These are phyloP conservation scores for Gyrodon lividus DNA, from an alignment of 768 basidiomycete genomes.

Conservation along the genomic window DNA sequence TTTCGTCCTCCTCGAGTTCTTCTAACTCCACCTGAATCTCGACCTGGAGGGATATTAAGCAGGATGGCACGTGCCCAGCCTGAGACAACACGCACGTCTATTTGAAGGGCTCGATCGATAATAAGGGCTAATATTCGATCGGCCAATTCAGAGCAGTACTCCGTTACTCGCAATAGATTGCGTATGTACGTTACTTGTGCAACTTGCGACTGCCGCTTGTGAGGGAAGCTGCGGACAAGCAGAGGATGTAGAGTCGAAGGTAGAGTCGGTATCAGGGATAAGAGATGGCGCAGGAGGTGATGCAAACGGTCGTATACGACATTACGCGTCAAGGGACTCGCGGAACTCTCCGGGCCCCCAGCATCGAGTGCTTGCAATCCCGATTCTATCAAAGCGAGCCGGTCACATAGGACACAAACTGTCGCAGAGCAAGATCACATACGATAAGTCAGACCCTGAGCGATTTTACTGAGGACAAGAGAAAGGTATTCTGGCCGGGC, in stretches of 20 bases:
- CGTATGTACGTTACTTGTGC: slow-evolving; percentile 88
- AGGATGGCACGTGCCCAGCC: not conserved
- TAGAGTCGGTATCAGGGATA: slow-evolving; percentile 88
- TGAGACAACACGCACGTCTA: slow-evolving; percentile 67
- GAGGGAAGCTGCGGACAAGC: slow-evolving; percentile 83
- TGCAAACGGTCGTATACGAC: slow-evolving; percentile 86
- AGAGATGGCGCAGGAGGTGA: slow-evolving; percentile 78
- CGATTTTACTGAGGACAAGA: slow-evolving; percentile 75
- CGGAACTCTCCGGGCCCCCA: slow-evolving; percentile 60
- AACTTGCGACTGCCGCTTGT: slow-evolving; percentile 82
- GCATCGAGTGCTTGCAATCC: slow-evolving; percentile 62
- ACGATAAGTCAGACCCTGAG: slow-evolving; percentile 90
- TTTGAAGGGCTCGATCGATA: slow-evolving; percentile 91
- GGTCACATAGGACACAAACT: slow-evolving; percentile 2
- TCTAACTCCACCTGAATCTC: slow-evolving; percentile 97
- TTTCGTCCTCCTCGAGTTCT: slow-evolving; percentile 74
- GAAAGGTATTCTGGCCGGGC: slow-evolving; percentile 91
- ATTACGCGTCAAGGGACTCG: slow-evolving; percentile 73
- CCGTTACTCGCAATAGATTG: slow-evolving; percentile 78
- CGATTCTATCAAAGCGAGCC: slow-evolving; percentile 51
- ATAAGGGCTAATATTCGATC: slow-evolving; percentile 85
- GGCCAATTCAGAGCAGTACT: slow-evolving; percentile 85
- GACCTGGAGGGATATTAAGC: slow-evolving; percentile 50
- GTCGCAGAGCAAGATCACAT: slow-evolving; percentile 33
- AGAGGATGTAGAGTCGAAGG: slow-evolving; percentile 85